Base-by-base conservation (phyloP, 2,329 filamentous ascomycete genomes). In the Blastomyces gilchristii region DNA sequence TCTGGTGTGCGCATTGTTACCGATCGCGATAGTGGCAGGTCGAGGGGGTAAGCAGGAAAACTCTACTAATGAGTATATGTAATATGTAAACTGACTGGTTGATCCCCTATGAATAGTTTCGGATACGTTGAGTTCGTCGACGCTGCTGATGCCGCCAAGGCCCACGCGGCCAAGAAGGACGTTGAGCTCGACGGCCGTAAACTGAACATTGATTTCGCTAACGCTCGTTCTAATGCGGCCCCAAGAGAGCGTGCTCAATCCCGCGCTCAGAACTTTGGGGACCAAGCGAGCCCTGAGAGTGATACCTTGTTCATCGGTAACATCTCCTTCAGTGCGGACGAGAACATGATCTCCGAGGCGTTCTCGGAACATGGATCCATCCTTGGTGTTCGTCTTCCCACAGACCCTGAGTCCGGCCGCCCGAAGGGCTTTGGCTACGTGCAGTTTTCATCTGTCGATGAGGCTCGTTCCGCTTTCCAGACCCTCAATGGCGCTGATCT, bases 401-500 rank as follows among this genome's bases (percentile, higher is more conserved):
- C 92, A 64, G 90, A 97, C 75, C 85, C 81, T 81, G 91, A 96
- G 65, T 86, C 86, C 66, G 91, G 91, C 68, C 85, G 86, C 70
- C 87, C 88, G 74, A 96, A 96, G 87, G 92, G 92, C 63, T 96
- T 95, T 77, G 92, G 90, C 62, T 97, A 97, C 75, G 87, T 96
- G 67, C 87, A 87, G 73, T 96, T 93, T 82, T 79, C 80, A 69
- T 89, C 88, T 22, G 76, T 94, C 66, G 91, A 96, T 37, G 91
- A 96, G 71, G 90, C 92, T 71, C 89, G 88, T 79, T 78, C 81
- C 70, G 92, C 87, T 31, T 85, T 90, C 69, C 82, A 87, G 70
- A 79, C 81, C 63, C 82, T 90, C 74, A 87, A 89, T 69, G 90
- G 90, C 67, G 80, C 81, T 63, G 86, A 90, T 64, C 83, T 94